Evolutionary conservation across 108 stramenopile species (phyloP), one percentile per base, ranked within the genome.

Genomic region (Skeletonema marinoi): DNA sequence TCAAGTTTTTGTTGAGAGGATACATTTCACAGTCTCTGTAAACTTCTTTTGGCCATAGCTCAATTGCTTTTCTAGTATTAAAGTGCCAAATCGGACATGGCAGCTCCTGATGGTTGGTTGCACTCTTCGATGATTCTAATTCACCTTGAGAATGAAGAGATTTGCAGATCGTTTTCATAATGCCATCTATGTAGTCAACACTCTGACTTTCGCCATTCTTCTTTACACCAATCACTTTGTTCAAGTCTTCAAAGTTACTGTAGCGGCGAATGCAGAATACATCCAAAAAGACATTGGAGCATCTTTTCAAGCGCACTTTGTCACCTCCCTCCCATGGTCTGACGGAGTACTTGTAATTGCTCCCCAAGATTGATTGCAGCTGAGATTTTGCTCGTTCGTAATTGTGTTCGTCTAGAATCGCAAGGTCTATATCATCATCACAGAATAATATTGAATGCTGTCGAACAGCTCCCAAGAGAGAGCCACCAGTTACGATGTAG

Each of bases 401-500:
- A 11, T 56, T 70, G 33, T 32, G 10, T 12, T 68, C 31, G 9
- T 87, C 87, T 51, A 92, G 66, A 48, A 93, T 89, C 36, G 92
- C 85, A 71, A 93, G 70, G 66, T 93, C 92, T 32, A 93, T 83
- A 72, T 93, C 92, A 68, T 93, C 92, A 67, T 93, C 92, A 67
- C 89, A 90, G 71, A 93, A 93, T 33, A 93, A 67, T 60, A 93
- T 86, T 13, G 82, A 84, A 68, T 90, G 89, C 41, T 90, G 89
- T 11, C 92, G 89, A 25, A 90, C 81, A 13, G 88, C 88, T 33
- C 92, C 92, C 42, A 93, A 65, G 29, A 90, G 64, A 2, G 87
- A 86, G n/a, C 92, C 92, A 12, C 89, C 92, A 0, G 89, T 90
- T 1, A 93, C 73, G 65, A 90, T 88, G 54, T 78, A 90, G 16